These are phyloP conservation scores for Thuja plicata DNA, from an alignment of 83 land plant genomes.

Conservation along the genomic window DNA sequence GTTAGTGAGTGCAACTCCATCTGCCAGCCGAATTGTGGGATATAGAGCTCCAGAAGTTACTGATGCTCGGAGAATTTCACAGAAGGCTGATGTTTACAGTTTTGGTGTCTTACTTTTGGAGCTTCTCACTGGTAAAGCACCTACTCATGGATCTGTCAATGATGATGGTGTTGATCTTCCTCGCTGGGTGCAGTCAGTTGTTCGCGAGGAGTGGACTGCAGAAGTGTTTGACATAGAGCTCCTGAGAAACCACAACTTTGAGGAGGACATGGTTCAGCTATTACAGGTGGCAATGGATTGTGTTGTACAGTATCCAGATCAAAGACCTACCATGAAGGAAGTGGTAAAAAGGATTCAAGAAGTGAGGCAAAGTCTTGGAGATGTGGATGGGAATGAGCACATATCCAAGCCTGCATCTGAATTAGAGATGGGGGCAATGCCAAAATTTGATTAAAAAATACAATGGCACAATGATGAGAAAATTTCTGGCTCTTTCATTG, in stretches of 20 bases:
- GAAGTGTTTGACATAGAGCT: conserved; percentile 62
- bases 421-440: neutral
- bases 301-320: conserved; percentile 44
- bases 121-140: conserved; percentile 59
- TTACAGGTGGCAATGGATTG: conserved; percentile 55
- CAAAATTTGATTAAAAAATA: neutral
- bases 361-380: conserved; percentile 5
- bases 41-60: conserved; percentile 68
- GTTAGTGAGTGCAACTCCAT: conserved; percentile 24
- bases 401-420: neutral
- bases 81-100: conserved; percentile 65
- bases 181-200: conserved; percentile 56
- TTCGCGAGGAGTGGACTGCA: conserved; percentile 51
- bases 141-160: conserved; percentile 39
- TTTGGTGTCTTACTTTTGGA: conserved; percentile 61
- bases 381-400: conserved; percentile 5
- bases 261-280: conserved; percentile 59
- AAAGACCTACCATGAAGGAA: conserved; percentile 49
- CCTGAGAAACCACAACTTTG: conserved; percentile 30
- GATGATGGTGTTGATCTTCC: conserved; percentile 67
- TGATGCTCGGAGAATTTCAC: conserved; percentile 39
- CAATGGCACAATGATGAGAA: neutral
- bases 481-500: neutral
- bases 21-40: conserved; percentile 26
- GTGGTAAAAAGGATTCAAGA: conserved; percentile 40